Evolutionary conservation across 2,329 filamentous ascomycete species (phyloP).

Genomic region (Trichophyton rubrum): DNA sequence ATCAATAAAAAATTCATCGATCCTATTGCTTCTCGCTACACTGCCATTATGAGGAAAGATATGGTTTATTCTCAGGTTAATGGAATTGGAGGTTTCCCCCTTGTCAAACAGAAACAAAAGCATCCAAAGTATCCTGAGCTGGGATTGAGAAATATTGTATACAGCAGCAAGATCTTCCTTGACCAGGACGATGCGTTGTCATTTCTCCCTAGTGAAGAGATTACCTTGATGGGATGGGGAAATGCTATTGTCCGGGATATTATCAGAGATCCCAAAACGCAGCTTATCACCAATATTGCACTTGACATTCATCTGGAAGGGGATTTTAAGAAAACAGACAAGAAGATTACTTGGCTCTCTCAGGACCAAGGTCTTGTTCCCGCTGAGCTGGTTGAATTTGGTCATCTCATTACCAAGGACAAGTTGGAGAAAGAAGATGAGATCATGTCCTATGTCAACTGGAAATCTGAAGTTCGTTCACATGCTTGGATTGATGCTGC

Average conservation of each 20-base stretch:
- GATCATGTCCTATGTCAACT: constrained; percentile 64
- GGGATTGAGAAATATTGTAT: neutral
- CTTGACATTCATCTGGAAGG: constrained; percentile 71
- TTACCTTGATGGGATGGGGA: constrained; percentile 66
- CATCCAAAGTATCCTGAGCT: constrained; percentile 11
- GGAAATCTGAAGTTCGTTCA: constrained; percentile 55
- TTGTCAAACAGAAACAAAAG: neutral
- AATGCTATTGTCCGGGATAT: constrained; percentile 19
- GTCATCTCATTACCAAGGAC: constrained; percentile 76
- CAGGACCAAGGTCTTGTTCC: constrained; percentile 57
- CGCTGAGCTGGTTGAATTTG: constrained; percentile 70
- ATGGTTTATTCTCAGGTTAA: constrained; percentile 44
- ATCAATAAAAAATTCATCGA: constrained; percentile 68
- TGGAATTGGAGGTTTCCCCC: neutral
- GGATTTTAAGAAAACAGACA: constrained; percentile 76
- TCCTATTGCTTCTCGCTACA: constrained; percentile 25
- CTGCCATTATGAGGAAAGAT: constrained; percentile 53
- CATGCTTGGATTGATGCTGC: constrained; percentile 64
- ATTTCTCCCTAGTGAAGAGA: constrained; percentile 76
- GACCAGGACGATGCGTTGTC: constrained; percentile 76
- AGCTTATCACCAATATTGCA: constrained; percentile 37
- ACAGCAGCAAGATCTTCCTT: constrained; percentile 27
- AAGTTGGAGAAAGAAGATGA: constrained; percentile 71
- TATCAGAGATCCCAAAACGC: constrained; percentile 1
- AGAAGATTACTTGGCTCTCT: constrained; percentile 84